Evolutionary conservation across 208 protist species (phyloP).

Genomic region (Porcisia hertigi): DNA sequence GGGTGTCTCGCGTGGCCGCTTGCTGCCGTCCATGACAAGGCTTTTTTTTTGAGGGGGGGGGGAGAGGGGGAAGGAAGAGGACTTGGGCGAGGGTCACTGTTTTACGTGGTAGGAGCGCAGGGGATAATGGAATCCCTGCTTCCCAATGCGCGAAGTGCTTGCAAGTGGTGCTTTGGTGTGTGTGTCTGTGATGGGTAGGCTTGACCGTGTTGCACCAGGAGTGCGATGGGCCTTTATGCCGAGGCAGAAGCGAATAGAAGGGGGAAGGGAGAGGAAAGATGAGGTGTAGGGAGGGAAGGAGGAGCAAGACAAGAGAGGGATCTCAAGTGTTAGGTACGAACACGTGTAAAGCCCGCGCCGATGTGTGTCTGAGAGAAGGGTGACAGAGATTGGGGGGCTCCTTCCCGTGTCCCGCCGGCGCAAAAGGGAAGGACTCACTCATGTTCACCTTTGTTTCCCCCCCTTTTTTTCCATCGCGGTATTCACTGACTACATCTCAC

Average conservation of each 20-base stretch:
- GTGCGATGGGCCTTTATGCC: background rate
- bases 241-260: background rate
- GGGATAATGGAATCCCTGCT: background rate
- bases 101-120: background rate
- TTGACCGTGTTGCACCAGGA: background rate
- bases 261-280: background rate
- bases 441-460: no score
- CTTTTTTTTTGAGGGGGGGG: background rate
- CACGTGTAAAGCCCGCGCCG: background rate
- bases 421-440: no score
- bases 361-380: background rate
- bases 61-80: background rate
- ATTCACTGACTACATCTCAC: background rate
- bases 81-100: background rate
- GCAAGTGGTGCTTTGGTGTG: background rate
- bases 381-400: background rate
- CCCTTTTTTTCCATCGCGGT: no score
- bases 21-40: slow-evolving; percentile 25
- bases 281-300: background rate
- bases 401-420: background rate
- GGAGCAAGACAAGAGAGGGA: background rate
- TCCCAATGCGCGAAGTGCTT: background rate
- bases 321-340: background rate
- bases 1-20: slow-evolving; percentile 39
- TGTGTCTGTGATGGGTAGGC: background rate